Conservation (phyloP, 2,329 filamentous ascomycete species). For the Ophiocordyceps camponoti-floridani region DNA sequence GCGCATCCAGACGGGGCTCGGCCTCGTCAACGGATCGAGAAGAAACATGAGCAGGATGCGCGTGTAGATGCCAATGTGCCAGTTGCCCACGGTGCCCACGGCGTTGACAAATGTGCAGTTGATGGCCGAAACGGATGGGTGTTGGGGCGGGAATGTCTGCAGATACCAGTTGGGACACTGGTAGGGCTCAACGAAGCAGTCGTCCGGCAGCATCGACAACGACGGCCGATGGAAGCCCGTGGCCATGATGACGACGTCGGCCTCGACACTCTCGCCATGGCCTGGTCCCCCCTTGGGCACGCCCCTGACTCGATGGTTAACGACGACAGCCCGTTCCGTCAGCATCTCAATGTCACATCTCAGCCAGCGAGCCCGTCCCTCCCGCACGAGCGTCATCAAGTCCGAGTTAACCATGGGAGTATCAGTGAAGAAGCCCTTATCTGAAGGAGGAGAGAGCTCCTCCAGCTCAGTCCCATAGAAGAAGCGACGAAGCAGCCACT, state of each 20-base stretch:
- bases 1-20: conserved; percentile 58
- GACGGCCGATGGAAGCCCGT: conserved; percentile 65
- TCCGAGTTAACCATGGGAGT: conserved; percentile 81
- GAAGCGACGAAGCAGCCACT: conserved; percentile 53
- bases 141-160: conserved; percentile 63
- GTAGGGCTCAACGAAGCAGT: conserved; percentile 58
- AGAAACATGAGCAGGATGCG: conserved; percentile 76
- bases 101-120: conserved; percentile 70
- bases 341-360: conserved; percentile 61
- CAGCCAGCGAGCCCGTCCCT: conserved; percentile 58
- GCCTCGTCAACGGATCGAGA: conserved; percentile 57
- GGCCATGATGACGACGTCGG: conserved; percentile 66
- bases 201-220: conserved; percentile 53
- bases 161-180: conserved; percentile 75
- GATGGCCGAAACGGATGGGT: conserved; percentile 59
- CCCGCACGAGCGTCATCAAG: conserved; percentile 57
- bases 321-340: conserved; percentile 42
- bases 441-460: conserved; percentile 45
- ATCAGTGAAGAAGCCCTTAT: conserved; percentile 61
- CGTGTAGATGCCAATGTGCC: conserved; percentile 82
- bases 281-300: conserved; percentile 65
- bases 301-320: conserved; percentile 54
- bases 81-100: conserved; percentile 70
- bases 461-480: conserved; percentile 66
- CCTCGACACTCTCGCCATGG: conserved; percentile 43